Percentiles rank a stretch among this genome's conserved stretches.
Conservation (phyloP, 441 rosid genomes). For the Macaranga tanarius region DNA sequence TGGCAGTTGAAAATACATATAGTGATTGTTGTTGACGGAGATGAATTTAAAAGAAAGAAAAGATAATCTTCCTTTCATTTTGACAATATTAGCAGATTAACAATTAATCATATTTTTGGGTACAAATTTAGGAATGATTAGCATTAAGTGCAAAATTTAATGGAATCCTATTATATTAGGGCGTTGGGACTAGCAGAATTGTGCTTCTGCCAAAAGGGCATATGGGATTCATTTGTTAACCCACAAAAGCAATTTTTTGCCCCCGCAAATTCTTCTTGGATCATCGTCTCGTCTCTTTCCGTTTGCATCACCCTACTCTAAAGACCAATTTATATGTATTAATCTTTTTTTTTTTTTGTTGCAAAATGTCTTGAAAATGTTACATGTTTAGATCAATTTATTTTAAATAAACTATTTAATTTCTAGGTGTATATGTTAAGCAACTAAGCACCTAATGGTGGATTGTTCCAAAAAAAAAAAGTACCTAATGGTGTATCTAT, state of each 20-base stretch:
- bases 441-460: too few relatives aligned
- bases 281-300: too few relatives aligned
- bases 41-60: not conserved
- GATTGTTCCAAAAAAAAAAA: too few relatives aligned
- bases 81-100: slow-evolving; percentile 7
- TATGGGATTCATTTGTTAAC: not conserved
- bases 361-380: too few relatives aligned
- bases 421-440: too few relatives aligned
- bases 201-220: not conserved
- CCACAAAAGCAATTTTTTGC: not conserved
- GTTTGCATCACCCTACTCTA: too few relatives aligned
- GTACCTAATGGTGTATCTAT: too few relatives aligned
- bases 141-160: not conserved
- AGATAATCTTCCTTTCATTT: not conserved
- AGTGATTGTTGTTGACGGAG: not conserved
- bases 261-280: too few relatives aligned
- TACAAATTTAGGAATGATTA: slow-evolving; percentile 14
- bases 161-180: not conserved
- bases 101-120: slow-evolving; percentile 13
- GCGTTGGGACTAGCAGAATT: not conserved
- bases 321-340: too few relatives aligned
- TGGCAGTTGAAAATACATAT: not conserved
- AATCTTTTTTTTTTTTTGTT: too few relatives aligned
- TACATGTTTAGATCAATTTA: too few relatives aligned
- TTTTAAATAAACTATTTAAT: too few relatives aligned